Evolutionary conservation across 2,329 filamentous ascomycete genomes (phyloP), one percentile per base, ranked within the genome.

Genomic region (Pestalotiopsis sp.): DNA sequence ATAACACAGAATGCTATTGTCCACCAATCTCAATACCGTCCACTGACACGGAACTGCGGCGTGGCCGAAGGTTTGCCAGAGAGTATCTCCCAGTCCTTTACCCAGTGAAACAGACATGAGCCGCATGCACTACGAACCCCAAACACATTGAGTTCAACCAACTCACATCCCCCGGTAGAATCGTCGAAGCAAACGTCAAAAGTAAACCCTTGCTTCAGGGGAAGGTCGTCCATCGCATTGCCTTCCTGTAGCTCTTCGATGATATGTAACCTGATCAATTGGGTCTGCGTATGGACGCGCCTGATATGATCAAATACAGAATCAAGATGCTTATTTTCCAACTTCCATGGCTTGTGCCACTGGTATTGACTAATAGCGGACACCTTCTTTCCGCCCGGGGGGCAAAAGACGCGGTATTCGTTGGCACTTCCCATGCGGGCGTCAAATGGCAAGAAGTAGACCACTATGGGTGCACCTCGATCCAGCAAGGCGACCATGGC

Each of bases 61-160:
- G 14, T 52, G 6, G 9, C 20, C 2, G 36, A n/a, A 20, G 13
- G 13, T 20, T 5, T 49, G 17, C 39, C 20, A 27, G 23, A 64
- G 11, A 85, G 68, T 5, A 78, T 64, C 4, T 73, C 72, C 3
- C 74, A 74, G 72, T 85, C 80, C 9, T 71, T 75, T 0, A 82
- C 71, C 83, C 82, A 85, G 14, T 85, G 79, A 69, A 84, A 86
- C 31, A 85, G 72, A 70, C 81, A 85, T 31, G 80, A 81, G 7
- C 84, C 82, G 74, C 82, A 84, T 3, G 78, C 79, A 25, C 80
- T 82, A 70, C 80, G 76, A 2, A 77, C 79, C 0, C 83, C 83
- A 72, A 85, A 85, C 1, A 77, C 78, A 67, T 85, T 85, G 45
- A 85, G 73, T 72, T 86, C 81, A 14, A 85, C 77, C n/a, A 85